A percentile compares a stretch with the other conserved stretches of the same genome.
Conservation (phyloP, 2,329 filamentous ascomycete genomes). For the Bertia moriformis region DNA sequence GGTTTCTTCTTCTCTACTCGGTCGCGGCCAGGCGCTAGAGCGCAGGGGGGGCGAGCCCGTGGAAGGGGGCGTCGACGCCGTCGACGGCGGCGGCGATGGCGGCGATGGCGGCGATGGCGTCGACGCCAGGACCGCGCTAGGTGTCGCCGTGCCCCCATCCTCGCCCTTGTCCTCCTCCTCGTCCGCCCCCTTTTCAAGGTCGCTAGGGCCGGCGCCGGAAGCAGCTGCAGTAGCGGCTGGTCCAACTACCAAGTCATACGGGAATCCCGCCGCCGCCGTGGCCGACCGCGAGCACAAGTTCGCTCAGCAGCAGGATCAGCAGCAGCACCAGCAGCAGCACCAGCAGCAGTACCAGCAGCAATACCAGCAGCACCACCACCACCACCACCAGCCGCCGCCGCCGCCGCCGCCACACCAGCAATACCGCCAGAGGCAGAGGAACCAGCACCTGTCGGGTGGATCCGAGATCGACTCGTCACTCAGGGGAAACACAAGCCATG, state of each 20-base stretch:
- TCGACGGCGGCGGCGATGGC: background rate
- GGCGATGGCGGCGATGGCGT: background rate
- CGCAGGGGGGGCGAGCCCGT: too few relatives aligned
- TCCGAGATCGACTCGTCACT: too few relatives aligned
- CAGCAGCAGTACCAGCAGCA: background rate
- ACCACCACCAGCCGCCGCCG: background rate
- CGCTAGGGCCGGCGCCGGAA: background rate
- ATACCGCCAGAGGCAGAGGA: background rate
- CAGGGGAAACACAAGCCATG: background rate
- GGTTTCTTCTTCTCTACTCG: too few relatives aligned
- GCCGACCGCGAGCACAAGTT: too few relatives aligned
- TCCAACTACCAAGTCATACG: background rate
- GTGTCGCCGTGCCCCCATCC: too few relatives aligned
- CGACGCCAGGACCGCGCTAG: too few relatives aligned
- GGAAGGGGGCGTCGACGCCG: too few relatives aligned
- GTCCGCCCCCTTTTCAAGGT: background rate
- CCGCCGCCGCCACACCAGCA: background rate
- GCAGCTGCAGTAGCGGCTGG: background rate
- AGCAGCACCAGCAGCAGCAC: background rate
- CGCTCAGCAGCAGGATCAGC: too few relatives aligned
- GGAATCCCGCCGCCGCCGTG: too few relatives aligned
- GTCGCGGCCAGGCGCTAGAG: too few relatives aligned
- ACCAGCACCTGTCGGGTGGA: background rate
- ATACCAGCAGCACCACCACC: background rate
- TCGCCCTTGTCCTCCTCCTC: too few relatives aligned